Conservation (phyloP, 2,329 filamentous ascomycete genomes). For the Exophiala calicioides region DNA sequence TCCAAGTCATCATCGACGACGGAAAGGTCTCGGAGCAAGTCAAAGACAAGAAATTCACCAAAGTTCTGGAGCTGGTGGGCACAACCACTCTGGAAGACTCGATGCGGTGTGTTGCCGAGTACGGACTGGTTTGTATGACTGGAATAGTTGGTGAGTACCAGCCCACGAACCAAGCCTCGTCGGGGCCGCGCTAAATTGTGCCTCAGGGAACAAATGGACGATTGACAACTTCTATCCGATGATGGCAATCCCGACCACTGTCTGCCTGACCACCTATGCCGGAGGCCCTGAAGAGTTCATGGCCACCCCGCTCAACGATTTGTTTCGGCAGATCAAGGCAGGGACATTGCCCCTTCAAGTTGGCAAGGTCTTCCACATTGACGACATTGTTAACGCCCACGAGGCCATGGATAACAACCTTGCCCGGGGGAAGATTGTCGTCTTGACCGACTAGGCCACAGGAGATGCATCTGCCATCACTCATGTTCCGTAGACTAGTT, state of each 20-base stretch:
- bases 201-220: constrained; percentile 40
- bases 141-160: constrained; percentile 44
- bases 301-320: constrained; percentile 43
- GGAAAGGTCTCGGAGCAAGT: constrained; percentile 44
- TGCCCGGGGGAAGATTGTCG: constrained; percentile 49
- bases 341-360: constrained; percentile 45
- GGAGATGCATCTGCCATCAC: no score
- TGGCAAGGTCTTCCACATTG: constrained; percentile 46
- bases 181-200: not conserved
- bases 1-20: constrained; percentile 49
- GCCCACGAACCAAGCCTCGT: not conserved
- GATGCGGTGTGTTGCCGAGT: constrained; percentile 41
- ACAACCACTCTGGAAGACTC: constrained; percentile 47
- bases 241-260: constrained; percentile 43
- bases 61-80: constrained; percentile 51
- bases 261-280: constrained; percentile 45
- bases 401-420: constrained; percentile 47
- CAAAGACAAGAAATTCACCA: constrained; percentile 37
- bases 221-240: constrained; percentile 46
- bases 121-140: constrained; percentile 49
- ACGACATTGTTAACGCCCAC: constrained; percentile 51
- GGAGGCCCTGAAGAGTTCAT: constrained; percentile 45
- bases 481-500: no score
- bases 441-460: constrained; percentile 31
- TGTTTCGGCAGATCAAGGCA: constrained; percentile 41